A percentile compares a stretch with the other conserved stretches of the same genome.
phyloP scores from a whole-genome alignment of 2,329 filamentous ascomycete species.

The Clonostachys solani region DNA sequence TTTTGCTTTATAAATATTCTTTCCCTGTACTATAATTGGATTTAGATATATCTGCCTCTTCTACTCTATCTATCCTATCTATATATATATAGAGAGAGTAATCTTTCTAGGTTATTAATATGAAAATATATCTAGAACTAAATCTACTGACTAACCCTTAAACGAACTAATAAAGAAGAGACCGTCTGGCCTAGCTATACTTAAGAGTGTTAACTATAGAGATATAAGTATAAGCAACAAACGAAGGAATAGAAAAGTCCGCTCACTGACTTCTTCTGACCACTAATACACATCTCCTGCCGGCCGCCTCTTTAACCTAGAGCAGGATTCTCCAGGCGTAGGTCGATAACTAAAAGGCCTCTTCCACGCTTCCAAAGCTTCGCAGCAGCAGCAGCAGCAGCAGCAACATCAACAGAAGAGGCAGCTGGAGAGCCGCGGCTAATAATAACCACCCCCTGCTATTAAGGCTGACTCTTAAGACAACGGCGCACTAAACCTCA shows the following conservation, averaged over 20 bases:
- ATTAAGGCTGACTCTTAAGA: background rate
- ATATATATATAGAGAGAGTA: background rate
- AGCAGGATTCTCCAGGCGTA: constrained; percentile 6
- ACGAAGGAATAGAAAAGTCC: background rate
- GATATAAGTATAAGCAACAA: background rate
- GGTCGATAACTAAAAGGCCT: background rate
- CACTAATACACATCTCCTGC: constrained; percentile 3
- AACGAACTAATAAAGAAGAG: background rate
- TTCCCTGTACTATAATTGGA: background rate
- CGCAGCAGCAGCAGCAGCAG: background rate
- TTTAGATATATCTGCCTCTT: background rate
- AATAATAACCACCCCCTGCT: background rate
- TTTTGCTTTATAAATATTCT: background rate
- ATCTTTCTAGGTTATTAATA: background rate
- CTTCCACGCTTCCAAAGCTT: background rate
- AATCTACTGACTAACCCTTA: background rate
- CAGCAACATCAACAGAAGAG: background rate
- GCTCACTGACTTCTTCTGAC: background rate
- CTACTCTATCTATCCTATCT: background rate
- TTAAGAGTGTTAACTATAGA: too few species aligned
- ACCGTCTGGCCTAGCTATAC: background rate
- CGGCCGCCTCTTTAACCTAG: constrained; percentile 18
- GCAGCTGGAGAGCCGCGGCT: too few species aligned
- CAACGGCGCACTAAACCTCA: background rate
- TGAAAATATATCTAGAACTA: background rate